phyloP scores from a whole-genome alignment of 768 basidiomycete genomes.

The Termitomyces sp. region DNA sequence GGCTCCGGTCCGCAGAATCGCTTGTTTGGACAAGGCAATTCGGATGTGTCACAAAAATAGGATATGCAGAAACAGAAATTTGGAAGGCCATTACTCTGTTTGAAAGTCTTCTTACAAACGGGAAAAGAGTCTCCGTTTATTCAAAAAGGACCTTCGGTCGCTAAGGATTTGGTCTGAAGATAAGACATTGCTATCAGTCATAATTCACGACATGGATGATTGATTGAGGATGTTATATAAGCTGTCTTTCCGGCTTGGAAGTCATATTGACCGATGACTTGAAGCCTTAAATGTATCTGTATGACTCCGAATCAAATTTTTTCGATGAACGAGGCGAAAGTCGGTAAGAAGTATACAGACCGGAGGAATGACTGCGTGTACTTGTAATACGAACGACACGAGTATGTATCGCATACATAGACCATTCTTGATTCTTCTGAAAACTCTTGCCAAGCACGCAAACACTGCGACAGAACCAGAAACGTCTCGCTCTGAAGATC shows the following conservation, averaged over 20 bases:
- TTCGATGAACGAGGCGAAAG: not conserved
- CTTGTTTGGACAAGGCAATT: constrained; percentile 12
- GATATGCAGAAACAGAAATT: constrained; percentile 5
- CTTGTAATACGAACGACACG: too few relatives aligned
- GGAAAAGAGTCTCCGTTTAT: constrained; percentile 13
- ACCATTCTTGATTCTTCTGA: not conserved
- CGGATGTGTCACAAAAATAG: constrained; percentile 18
- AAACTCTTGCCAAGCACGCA: not conserved
- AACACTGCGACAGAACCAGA: not conserved
- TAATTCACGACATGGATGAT: not conserved
- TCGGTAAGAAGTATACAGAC: not conserved
- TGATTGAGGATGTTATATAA: not conserved
- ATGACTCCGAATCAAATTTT: not conserved
- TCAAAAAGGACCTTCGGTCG: constrained; percentile 15
- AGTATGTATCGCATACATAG: too few relatives aligned
- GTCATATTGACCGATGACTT: not conserved
- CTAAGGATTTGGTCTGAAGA: constrained; percentile 25
- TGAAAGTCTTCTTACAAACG: constrained; percentile 14
- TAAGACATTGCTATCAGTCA: constrained; percentile 12
- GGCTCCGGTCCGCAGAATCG: not conserved
- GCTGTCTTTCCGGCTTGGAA: not conserved
- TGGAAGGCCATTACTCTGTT: constrained; percentile 12
- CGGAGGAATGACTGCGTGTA: too few relatives aligned
- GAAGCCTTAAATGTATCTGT: not conserved
- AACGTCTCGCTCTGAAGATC: not conserved